phyloP scores from a whole-genome alignment of 345 rosid genomes.

The Draba incana region DNA sequence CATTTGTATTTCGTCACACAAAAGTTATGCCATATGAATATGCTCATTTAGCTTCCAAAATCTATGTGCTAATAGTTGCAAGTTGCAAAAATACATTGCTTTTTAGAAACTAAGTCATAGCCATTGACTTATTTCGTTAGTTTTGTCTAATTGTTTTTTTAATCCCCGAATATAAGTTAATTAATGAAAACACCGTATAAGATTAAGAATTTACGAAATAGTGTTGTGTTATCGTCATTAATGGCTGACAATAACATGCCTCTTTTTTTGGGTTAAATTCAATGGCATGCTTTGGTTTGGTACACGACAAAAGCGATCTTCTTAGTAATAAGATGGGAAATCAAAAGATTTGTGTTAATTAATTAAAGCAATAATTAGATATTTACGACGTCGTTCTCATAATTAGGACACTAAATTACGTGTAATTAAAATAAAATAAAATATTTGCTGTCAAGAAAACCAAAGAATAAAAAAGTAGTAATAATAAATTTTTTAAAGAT shows the following conservation, averaged over 20 bases:
- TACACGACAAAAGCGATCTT: conserved; percentile 8
- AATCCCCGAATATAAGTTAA: not conserved
- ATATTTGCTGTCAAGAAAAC: conserved; percentile 9
- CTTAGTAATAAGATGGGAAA: conserved; percentile 9
- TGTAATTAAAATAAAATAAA: not conserved
- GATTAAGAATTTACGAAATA: not conserved
- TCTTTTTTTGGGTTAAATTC: not conserved
- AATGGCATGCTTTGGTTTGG: not conserved
- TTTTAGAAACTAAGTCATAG: no score
- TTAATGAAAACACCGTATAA: not conserved
- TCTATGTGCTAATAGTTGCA: no score
- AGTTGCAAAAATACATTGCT: no score
- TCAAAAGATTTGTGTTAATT: not conserved
- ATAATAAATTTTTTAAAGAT: not conserved
- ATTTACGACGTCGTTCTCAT: conserved; percentile 1
- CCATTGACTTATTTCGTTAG: conserved; percentile 5
- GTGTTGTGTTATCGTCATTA: conserved; percentile 8
- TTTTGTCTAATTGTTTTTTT: not conserved
- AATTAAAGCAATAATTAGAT: conserved; percentile 1
- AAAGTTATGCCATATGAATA: not conserved
- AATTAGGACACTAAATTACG: conserved; percentile 2
- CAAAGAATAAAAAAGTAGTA: conserved; percentile 21
- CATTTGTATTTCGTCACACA: not conserved
- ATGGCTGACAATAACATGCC: conserved; percentile 11
- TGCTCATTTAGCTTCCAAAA: no score